A percentile compares a stretch with the other conserved stretches of the same genome.
Evolutionary conservation across 768 basidiomycete species (phyloP).

Genomic region (Psilocybe cyanescens): DNA sequence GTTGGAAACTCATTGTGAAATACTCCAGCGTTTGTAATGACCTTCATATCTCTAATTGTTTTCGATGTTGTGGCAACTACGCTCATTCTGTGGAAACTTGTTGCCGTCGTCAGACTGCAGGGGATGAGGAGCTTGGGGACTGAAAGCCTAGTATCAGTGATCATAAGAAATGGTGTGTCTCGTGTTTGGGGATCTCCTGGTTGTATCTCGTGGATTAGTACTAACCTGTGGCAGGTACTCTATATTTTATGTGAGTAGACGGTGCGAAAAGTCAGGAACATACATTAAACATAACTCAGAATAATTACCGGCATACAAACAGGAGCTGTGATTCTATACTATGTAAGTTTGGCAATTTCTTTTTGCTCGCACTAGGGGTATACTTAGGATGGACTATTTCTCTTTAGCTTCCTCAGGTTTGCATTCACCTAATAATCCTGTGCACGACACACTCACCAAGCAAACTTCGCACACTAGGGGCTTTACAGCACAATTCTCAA

Average conservation of each 20-base stretch:
- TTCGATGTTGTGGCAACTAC: neutral
- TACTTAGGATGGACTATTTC: neutral
- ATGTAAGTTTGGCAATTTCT: neutral
- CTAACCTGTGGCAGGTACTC: neutral
- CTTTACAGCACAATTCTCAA: neutral
- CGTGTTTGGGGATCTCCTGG: neutral
- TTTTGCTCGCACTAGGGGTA: neutral
- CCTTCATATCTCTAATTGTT: neutral
- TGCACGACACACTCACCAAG: neutral
- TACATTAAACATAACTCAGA: neutral
- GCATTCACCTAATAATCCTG: neutral
- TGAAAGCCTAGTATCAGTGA: neutral
- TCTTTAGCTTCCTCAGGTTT: constrained; percentile 1
- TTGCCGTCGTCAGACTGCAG: neutral
- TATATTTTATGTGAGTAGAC: neutral
- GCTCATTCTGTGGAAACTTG: neutral
- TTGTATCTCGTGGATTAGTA: neutral
- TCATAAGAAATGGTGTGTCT: neutral
- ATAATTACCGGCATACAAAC: neutral
- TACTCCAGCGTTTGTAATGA: neutral
- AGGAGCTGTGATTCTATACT: neutral
- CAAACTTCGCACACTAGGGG: neutral
- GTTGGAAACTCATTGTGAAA: neutral
- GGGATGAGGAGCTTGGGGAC: neutral
- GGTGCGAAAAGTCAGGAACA: neutral